Evolutionary conservation across 1,284 basidiomycete species (phyloP).

Genomic region (Hemileia vastatrix): DNA sequence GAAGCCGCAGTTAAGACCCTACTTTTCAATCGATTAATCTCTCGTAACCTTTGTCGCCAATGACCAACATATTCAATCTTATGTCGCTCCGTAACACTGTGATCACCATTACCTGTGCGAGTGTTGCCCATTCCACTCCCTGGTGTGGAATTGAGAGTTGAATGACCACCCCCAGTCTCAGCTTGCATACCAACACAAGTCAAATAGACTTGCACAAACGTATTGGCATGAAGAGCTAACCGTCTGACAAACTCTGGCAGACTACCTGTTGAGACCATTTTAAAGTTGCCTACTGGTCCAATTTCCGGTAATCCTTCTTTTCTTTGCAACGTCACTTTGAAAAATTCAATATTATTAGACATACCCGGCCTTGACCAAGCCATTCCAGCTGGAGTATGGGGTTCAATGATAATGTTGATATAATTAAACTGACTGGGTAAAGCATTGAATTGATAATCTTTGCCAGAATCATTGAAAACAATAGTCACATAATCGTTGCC

Average conservation of each 20-base stretch:
- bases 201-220: slow-evolving; percentile 74
- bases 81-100: slow-evolving; percentile 27
- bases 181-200: slow-evolving; percentile 60
- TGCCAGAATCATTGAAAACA: slow-evolving; percentile 93
- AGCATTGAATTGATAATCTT: slow-evolving; percentile 77
- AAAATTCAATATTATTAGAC: slow-evolving; percentile 75
- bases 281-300: slow-evolving; percentile 78
- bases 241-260: slow-evolving; percentile 75
- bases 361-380: slow-evolving; percentile 34
- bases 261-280: slow-evolving; percentile 74
- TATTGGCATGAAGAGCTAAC: slow-evolving; percentile 71
- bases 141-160: too few species aligned
- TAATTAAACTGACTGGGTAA: slow-evolving; percentile 89
- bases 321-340: slow-evolving; percentile 77
- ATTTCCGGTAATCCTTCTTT: slow-evolving; percentile 81
- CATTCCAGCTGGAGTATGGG: slow-evolving; percentile 58
- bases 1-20: too few species aligned
- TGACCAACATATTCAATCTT: slow-evolving; percentile 73
- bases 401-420: slow-evolving; percentile 92
- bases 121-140: too few species aligned
- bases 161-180: too few species aligned
- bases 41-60: slow-evolving; percentile 69
- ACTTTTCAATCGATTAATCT: slow-evolving; percentile 53
- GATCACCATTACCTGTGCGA: background rate
- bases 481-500: slow-evolving; percentile 93